phyloP scores from a whole-genome alignment of 441 rosid genomes.

The Erysimum cheiri region DNA sequence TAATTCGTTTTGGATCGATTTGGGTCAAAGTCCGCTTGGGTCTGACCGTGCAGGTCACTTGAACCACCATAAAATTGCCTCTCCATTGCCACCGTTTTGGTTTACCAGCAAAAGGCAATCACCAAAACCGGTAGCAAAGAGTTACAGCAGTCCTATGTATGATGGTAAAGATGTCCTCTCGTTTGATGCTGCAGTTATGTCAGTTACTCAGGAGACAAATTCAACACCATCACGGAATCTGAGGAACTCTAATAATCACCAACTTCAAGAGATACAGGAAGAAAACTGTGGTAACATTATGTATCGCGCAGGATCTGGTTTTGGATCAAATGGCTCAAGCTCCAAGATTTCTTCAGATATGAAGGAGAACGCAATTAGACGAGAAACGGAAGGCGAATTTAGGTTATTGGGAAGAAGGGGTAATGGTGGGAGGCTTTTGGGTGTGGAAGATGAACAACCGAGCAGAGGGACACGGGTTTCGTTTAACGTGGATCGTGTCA shows the following conservation, averaged over 20 bases:
- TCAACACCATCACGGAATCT: slow-evolving; percentile 58
- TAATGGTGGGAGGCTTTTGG: slow-evolving; percentile 70
- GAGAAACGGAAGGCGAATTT: slow-evolving; percentile 97
- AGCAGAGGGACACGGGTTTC: slow-evolving; percentile 84
- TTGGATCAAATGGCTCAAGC: slow-evolving; percentile 49
- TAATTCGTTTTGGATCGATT: slow-evolving; percentile 91
- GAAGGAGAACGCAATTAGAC: slow-evolving; percentile 89
- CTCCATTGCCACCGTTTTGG: slow-evolving; percentile 86
- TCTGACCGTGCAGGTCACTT: slow-evolving; percentile 56
- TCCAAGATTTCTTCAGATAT: slow-evolving; percentile 54
- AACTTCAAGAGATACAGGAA: slow-evolving; percentile 76
- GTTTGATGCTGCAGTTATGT: slow-evolving; percentile 93
- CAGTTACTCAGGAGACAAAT: slow-evolving; percentile 77
- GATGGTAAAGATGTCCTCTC: slow-evolving; percentile 80
- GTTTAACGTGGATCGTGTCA: slow-evolving; percentile 72
- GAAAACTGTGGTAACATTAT: slow-evolving; percentile 49
- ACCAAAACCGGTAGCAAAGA: slow-evolving; percentile 57
- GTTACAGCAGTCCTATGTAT: slow-evolving; percentile 74
- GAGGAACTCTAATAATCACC: slow-evolving; percentile 45
- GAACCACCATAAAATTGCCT: slow-evolving; percentile 59
- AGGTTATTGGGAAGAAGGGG: slow-evolving; percentile 87
- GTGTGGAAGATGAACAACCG: slow-evolving; percentile 82
- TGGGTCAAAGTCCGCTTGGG: slow-evolving; percentile 94
- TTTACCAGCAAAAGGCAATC: slow-evolving; percentile 67
- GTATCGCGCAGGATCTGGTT: slow-evolving; percentile 34